Percentiles rank a stretch among this genome's conserved stretches.
Conservation (phyloP, 1,284 basidiomycete genomes). For the Papiliotrema nemorosa region DNA sequence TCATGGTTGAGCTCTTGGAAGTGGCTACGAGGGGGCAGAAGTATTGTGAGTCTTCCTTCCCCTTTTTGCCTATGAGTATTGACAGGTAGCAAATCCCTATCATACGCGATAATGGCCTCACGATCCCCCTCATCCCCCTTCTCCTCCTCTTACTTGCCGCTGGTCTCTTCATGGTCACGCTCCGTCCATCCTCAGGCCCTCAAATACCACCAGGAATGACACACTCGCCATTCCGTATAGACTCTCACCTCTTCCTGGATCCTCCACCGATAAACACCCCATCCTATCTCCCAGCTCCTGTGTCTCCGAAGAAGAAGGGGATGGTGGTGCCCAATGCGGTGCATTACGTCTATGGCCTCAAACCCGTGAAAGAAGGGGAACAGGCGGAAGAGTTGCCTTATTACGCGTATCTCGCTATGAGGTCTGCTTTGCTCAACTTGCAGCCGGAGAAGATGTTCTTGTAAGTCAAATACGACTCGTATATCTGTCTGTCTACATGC, state of each 20-base stretch:
- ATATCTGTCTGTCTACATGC: no score
- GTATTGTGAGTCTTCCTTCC: background rate
- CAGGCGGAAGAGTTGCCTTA: slow-evolving; percentile 47
- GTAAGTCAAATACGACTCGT: slow-evolving; percentile 23
- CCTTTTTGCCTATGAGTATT: background rate
- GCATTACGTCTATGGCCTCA: slow-evolving; percentile 50
- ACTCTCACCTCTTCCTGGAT: slow-evolving; percentile 20
- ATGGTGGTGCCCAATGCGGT: slow-evolving; percentile 46
- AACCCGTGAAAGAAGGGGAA: slow-evolving; percentile 30
- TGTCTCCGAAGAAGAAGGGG: slow-evolving; percentile 27
- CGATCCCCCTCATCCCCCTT: background rate
- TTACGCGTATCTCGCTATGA: slow-evolving; percentile 50
- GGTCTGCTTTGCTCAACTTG: slow-evolving; percentile 49
- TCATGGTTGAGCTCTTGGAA: no score
- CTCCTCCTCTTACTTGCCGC: background rate
- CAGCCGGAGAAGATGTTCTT: slow-evolving; percentile 48
- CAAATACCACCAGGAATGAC: slow-evolving; percentile 3
- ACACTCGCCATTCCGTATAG: slow-evolving; percentile 28
- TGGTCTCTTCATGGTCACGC: background rate
- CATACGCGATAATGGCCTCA: background rate
- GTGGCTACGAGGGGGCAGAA: background rate
- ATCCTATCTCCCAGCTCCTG: slow-evolving; percentile 28
- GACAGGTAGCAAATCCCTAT: background rate
- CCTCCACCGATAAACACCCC: slow-evolving; percentile 17
- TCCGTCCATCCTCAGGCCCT: background rate